Evolutionary conservation across 208 protist genomes (phyloP), one percentile per base, ranked within the genome.

Genomic region (Angomonas deanei): DNA sequence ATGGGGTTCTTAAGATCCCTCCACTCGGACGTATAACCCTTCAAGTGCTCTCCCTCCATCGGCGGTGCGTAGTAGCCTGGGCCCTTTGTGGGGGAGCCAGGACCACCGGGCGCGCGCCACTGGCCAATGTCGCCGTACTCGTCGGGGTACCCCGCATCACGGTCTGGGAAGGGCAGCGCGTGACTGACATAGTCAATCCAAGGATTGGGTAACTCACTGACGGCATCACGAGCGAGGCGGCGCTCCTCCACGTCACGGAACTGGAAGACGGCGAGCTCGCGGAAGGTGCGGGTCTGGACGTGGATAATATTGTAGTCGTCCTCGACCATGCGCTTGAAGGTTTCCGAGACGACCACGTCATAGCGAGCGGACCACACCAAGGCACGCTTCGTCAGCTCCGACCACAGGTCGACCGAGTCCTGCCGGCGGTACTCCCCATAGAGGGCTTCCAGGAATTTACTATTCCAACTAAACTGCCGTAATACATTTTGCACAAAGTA

Each of bases 401-500:
- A 78, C 88, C 88, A 94, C 30, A 84, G 53, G 48, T 92, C 84
- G 1, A 88, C 76, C 59, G 84, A 81, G 59, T 88, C 84, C n/a
- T 91, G 82, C 15, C 83, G 78, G 61, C 88, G 86, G 75, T 96
- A 96, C 75, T 94, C 88, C 19, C 66, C 68, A 70, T 94, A 94
- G 38, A 96, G 86, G 11, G 75, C 73, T 65, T 91, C 78, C n/a
- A 94, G 74, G 60, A 93, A 94, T 28, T 70, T 66, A 48, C 68
- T 73, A 60, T 84, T 68, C 88, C 91, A 96, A 23, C 31, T n/a
- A 72, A 90, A 96, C 66, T 84, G 74, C 2, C 91, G 86, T 19
- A 94, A 78, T 30, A 96, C 88, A 69, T 96, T 93, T 42, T 82
- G 71, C 1, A 96, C 85, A 78, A 96, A 96, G 72, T 96, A 94